These are phyloP conservation scores for Sugiyamaella floridensis DNA, from an alignment of 805 yeast species.

Conservation along the genomic window DNA sequence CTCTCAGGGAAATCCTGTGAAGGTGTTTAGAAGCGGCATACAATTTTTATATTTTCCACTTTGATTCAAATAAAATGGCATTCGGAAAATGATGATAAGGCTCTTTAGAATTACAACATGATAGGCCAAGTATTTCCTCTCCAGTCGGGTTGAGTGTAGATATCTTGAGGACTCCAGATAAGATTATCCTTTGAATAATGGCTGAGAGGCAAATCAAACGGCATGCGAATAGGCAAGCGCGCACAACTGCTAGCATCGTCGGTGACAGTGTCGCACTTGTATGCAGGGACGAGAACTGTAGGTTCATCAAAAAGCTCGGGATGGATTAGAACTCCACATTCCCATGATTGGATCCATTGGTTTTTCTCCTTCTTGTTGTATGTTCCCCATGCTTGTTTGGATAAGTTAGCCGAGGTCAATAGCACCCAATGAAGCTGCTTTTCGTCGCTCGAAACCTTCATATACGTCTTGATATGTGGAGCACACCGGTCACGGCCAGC, in stretches of 20 bases:
- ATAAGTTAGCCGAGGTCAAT: conserved; percentile 67
- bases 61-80: no score
- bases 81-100: no score
- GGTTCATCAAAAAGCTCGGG: conserved; percentile 26
- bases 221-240: conserved; percentile 10
- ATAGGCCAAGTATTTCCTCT: conserved; percentile 16
- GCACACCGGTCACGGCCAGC: conserved; percentile 35
- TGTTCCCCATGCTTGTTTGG: conserved; percentile 77
- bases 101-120: neutral
- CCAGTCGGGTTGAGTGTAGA: conserved; percentile 15
- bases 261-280: conserved; percentile 32
- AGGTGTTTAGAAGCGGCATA: no score
- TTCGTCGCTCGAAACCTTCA: conserved; percentile 19
- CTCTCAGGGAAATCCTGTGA: neutral
- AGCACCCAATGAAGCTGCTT: conserved; percentile 56
- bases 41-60: no score
- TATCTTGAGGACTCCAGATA: conserved; percentile 14
- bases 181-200: conserved; percentile 10
- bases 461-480: conserved; percentile 65
- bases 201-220: conserved; percentile 17
- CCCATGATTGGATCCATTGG: conserved; percentile 39
- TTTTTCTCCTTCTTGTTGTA: conserved; percentile 22
- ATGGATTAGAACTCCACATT: conserved; percentile 47
- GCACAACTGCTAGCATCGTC: neutral
- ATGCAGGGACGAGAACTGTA: conserved; percentile 37